A percentile compares a stretch with the other conserved stretches of the same genome.
These are phyloP conservation scores for Candida suzukii DNA, from an alignment of 805 yeast species.

Conservation along the genomic window DNA sequence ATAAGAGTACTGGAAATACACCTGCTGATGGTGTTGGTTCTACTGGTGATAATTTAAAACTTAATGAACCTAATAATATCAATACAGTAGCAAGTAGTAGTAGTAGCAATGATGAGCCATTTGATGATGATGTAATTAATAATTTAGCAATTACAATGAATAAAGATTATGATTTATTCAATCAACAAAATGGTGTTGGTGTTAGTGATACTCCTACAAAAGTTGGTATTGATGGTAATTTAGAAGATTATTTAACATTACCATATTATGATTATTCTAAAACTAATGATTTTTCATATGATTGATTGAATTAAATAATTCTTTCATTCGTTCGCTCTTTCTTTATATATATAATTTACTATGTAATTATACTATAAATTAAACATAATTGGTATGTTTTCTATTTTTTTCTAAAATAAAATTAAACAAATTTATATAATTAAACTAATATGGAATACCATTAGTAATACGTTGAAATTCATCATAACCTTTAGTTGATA, in stretches of 20 bases:
- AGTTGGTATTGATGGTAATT: not conserved
- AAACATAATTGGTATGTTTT: too few relatives aligned
- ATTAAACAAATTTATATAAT: not conserved
- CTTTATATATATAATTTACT: too few relatives aligned
- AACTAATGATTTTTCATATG: not conserved
- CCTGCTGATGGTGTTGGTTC: too few relatives aligned
- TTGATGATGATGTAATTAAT: not conserved
- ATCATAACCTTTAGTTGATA: conserved; percentile 91
- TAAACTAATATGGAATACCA: conserved; percentile 79
- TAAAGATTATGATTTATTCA: not conserved
- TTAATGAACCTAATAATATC: not conserved
- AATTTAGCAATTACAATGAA: not conserved
- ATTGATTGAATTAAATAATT: not conserved
- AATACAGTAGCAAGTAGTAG: not conserved
- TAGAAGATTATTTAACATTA: not conserved
- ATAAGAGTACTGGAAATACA: too few relatives aligned
- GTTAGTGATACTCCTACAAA: not conserved
- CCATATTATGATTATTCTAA: conserved; percentile 1
- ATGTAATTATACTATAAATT: too few relatives aligned
- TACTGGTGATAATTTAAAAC: not conserved
- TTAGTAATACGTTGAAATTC: conserved; percentile 95
- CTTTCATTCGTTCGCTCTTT: not conserved
- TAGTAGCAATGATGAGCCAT: not conserved
- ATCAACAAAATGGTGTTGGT: not conserved
- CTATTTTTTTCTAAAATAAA: too few relatives aligned